Base-by-base conservation (phyloP, 2,329 filamentous ascomycete species). In the Epichloe gansuensis region DNA sequence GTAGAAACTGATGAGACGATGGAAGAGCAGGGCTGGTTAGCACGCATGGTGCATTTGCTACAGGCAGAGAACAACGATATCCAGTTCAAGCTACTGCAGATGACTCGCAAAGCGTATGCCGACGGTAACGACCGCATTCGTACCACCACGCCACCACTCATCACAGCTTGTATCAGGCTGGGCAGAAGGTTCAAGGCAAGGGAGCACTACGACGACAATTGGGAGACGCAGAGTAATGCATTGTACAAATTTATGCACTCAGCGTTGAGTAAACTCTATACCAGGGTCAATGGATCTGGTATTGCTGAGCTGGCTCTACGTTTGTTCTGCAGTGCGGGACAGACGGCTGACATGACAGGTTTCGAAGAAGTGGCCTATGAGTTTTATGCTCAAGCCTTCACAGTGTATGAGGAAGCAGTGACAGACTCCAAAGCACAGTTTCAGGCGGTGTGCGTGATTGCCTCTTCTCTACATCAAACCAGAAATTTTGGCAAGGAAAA, bases 281-380 rank as follows among this genome's bases (percentile, higher is more conserved):
- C 88, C 8, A 85, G 91, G 11, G 90, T 95, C 45, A 88, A 85
- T 57, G 74, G 76, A 3, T 74, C 83, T 8, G 87, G 86, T 28
- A 86, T 88, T 12, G 88, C 91, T 0, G 93, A 98, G 65, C 79
- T 98, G 21, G 84, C 88, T 1, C 77, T 98, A 48, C 86, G 93
- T 2, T 75, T 97, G 15, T 98, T 97, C 66, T 85, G 93, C 60
- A 83, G 88, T 43, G 94, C 90, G 63, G 93, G 93, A 23, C 91
- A 96, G 71, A 86, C 94, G 35, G 91, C 93, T 11, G 91, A 96
- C 62, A 85, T 93, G 68, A 88, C 83, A 11, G 87, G 86, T 2
- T 94, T 95, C 60, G 91, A 98, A 66, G 93, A 98, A 70, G 89
- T 95, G 43, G 87, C 90, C 11, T 98, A 98, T 67, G 93, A 98